A percentile compares a stretch with the other conserved stretches of the same genome.
Conservation (phyloP, 2,329 filamentous ascomycete genomes). For the Thelonectria olida region DNA sequence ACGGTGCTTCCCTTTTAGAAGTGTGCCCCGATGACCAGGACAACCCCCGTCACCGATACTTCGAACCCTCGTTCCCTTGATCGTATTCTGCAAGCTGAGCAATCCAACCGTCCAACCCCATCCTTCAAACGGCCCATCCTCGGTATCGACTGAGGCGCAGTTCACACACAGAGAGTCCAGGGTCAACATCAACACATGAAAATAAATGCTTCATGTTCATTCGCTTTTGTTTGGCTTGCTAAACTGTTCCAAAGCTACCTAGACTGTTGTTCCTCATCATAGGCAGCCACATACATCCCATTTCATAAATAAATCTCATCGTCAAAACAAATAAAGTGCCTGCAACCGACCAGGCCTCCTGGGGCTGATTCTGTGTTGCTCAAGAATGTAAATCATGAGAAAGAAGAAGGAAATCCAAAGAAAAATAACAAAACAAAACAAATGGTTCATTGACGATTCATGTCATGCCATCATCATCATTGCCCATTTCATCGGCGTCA, state of each 20-base stretch:
- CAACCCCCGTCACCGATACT: slow-evolving; percentile 9
- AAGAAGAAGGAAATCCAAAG: neutral
- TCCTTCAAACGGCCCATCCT: neutral
- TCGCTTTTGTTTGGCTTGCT: slow-evolving; percentile 17
- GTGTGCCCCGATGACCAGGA: too few species aligned
- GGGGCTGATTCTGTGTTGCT: slow-evolving; percentile 31
- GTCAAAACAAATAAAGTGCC: slow-evolving; percentile 23
- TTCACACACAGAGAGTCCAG: neutral
- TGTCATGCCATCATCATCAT: slow-evolving; percentile 40
- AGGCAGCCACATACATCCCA: slow-evolving; percentile 28
- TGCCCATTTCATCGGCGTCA: slow-evolving; percentile 38
- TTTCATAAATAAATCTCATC: slow-evolving; percentile 23
- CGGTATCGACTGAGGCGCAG: neutral
- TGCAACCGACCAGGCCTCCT: slow-evolving; percentile 34
- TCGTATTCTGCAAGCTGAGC: slow-evolving; percentile 12
- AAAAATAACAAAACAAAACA: slow-evolving; percentile 23
- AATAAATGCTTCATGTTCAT: slow-evolving; percentile 10
- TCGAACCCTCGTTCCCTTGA: too few species aligned
- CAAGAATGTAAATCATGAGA: slow-evolving; percentile 32
- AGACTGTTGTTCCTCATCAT: neutral
- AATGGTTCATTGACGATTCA: slow-evolving; percentile 38
- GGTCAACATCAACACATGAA: neutral
- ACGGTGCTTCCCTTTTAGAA: too few species aligned
- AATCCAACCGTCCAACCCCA: too few species aligned
- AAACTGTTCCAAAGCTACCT: slow-evolving; percentile 6